Evolutionary conservation across 495 filamentous ascomycete species (phyloP).

Genomic region (Filosporella fistucella): DNA sequence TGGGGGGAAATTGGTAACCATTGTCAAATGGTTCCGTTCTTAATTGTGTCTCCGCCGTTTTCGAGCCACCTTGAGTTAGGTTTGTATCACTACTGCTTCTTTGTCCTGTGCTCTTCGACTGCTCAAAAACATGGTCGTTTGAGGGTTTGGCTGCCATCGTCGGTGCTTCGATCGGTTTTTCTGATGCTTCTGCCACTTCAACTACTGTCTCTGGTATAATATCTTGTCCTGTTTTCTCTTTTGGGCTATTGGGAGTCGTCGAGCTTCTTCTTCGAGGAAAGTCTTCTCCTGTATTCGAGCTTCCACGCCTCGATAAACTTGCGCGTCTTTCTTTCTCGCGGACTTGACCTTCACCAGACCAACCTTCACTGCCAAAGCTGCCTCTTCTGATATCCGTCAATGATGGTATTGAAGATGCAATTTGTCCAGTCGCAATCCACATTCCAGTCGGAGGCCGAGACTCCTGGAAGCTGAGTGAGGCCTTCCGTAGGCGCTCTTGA

Average conservation of each 20-base stretch:
- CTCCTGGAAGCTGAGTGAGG: constrained; percentile 40
- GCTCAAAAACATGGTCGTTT: neutral
- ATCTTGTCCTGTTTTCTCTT: neutral
- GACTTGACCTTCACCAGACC: constrained; percentile 21
- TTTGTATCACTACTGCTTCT: constrained; percentile 19
- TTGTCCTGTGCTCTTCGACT: constrained; percentile 6
- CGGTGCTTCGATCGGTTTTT: neutral
- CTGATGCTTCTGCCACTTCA: constrained; percentile 13
- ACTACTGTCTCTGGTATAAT: constrained; percentile 10
- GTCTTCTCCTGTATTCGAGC: constrained; percentile 5
- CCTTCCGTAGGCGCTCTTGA: constrained; percentile 31
- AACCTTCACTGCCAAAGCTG: constrained; percentile 20
- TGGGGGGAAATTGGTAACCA: constrained; percentile 68
- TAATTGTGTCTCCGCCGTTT: neutral
- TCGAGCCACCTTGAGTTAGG: neutral
- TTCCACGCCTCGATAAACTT: constrained; percentile 10
- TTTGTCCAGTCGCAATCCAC: constrained; percentile 46
- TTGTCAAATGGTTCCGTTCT: constrained; percentile 35
- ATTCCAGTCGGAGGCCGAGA: constrained; percentile 46
- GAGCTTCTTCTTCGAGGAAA: constrained; percentile 3
- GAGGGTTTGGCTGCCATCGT: neutral
- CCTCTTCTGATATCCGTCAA: constrained; percentile 23
- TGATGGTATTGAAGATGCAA: constrained; percentile 25
- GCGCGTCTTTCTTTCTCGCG: constrained; percentile 18
- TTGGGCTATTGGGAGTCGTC: constrained; percentile 1